Evolutionary conservation across 805 yeast species (phyloP).

Genomic region (Wickerhamiella parazyma): DNA sequence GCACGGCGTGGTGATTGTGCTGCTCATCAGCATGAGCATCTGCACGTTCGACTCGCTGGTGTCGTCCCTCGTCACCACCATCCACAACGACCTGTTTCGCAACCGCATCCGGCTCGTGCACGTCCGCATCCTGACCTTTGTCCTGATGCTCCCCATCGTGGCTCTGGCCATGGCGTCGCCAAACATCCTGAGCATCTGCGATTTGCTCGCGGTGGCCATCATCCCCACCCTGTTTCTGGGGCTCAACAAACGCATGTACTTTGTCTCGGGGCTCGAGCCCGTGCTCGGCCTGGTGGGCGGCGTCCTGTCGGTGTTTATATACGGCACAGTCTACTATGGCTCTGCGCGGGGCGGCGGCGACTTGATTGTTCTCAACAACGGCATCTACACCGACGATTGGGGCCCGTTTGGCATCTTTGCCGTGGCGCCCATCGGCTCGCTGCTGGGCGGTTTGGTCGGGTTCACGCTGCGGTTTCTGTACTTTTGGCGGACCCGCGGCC

Average conservation of each 20-base stretch:
- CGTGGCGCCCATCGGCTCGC: slow-evolving; percentile 73
- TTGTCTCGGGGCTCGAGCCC: slow-evolving; percentile 64
- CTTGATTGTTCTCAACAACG: slow-evolving; percentile 46
- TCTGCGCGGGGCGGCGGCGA: slow-evolving; percentile 61
- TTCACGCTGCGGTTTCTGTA: slow-evolving; percentile 27
- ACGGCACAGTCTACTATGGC: slow-evolving; percentile 63
- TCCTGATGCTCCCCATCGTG: slow-evolving; percentile 71
- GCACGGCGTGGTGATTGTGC: slow-evolving; percentile 66
- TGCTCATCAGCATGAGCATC: slow-evolving; percentile 60
- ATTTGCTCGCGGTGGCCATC: slow-evolving; percentile 71
- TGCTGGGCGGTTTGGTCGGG: slow-evolving; percentile 40
- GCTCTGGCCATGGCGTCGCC: slow-evolving; percentile 76
- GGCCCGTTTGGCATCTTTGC: slow-evolving; percentile 91
- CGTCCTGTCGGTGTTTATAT: slow-evolving; percentile 61
- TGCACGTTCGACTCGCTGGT: slow-evolving; percentile 84
- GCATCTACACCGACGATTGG: slow-evolving; percentile 77
- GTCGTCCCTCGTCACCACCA: slow-evolving; percentile 75
- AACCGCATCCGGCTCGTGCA: slow-evolving; percentile 56
- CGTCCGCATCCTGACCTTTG: slow-evolving; percentile 53
- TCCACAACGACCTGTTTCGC: slow-evolving; percentile 81
- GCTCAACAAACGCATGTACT: slow-evolving; percentile 50
- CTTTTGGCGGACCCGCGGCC: slow-evolving; percentile 9
- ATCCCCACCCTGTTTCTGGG: slow-evolving; percentile 83
- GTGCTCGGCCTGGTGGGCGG: slow-evolving; percentile 78
- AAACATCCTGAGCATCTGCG: slow-evolving; percentile 76